Conservation (phyloP, 257 asterid genomes). For the Nyctanthes arbortristis region DNA sequence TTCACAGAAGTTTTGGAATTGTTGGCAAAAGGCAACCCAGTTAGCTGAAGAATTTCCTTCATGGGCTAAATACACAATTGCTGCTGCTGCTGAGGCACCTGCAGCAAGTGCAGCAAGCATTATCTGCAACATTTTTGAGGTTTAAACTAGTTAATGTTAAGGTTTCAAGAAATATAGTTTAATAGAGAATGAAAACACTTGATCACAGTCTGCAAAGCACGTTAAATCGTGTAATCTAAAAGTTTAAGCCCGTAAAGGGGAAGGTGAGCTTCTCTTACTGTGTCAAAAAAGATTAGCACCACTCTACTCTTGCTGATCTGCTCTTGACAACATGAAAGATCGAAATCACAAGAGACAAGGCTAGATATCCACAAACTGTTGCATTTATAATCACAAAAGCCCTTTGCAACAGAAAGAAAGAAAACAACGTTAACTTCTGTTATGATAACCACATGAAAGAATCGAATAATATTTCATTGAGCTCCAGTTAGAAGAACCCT, state of each 20-base stretch:
- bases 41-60: conserved; percentile 75
- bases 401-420: conserved; percentile 32
- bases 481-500: background rate
- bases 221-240: background rate
- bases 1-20: conserved; percentile 60
- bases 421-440: background rate
- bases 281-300: conserved; percentile 53
- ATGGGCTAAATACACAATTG: conserved; percentile 77
- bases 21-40: conserved; percentile 72
- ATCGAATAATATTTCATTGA: background rate
- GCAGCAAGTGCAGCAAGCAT: conserved; percentile 55
- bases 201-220: too few relatives aligned
- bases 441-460: background rate
- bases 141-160: background rate
- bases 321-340: conserved; percentile 58
- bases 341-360: conserved; percentile 58
- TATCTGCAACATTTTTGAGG: conserved; percentile 32
- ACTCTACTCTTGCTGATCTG: conserved; percentile 55
- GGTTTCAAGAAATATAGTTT: background rate
- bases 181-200: too few relatives aligned
- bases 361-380: conserved; percentile 63
- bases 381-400: conserved; percentile 64
- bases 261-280: conserved; percentile 37
- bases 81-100: conserved; percentile 81
- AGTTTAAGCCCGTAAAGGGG: background rate